Conservation (phyloP, 108 stramenopile species). For the Cylindrotheca closterium region DNA sequence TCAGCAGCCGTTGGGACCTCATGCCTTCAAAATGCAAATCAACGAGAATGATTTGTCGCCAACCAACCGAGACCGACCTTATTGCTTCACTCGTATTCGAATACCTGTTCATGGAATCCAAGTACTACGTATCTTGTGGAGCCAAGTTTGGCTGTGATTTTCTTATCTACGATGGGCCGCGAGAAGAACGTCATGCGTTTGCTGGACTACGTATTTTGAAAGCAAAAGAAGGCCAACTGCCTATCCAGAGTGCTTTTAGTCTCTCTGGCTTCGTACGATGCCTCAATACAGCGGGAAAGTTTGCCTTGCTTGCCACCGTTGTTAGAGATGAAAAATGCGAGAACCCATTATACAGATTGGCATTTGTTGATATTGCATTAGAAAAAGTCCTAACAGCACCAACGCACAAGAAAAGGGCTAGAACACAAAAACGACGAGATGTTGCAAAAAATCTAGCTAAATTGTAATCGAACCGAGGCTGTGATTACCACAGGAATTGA, state of each 20-base stretch:
- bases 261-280: slow-evolving; percentile 73
- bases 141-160: slow-evolving; percentile 86
- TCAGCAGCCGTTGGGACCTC: neutral
- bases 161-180: slow-evolving; percentile 78
- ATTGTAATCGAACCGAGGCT: too few relatives aligned
- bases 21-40: neutral
- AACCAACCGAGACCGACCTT: slow-evolving; percentile 20
- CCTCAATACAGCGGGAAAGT: slow-evolving; percentile 83
- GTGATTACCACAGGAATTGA: too few relatives aligned
- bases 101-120: slow-evolving; percentile 49
- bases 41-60: slow-evolving; percentile 15
- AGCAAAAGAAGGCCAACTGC: slow-evolving; percentile 19
- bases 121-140: slow-evolving; percentile 72
- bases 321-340: slow-evolving; percentile 4
- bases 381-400: slow-evolving; percentile 66
- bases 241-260: slow-evolving; percentile 69
- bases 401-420: slow-evolving; percentile 34
- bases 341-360: slow-evolving; percentile 33
- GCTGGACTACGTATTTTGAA: slow-evolving; percentile 74
- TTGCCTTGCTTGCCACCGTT: slow-evolving; percentile 77
- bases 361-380: slow-evolving; percentile 74
- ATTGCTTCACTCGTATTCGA: slow-evolving; percentile 38
- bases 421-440: slow-evolving; percentile 32
- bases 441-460: slow-evolving; percentile 35
- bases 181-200: slow-evolving; percentile 84